These are phyloP conservation scores for Aurifilum marmelostoma DNA, from an alignment of 2,329 filamentous ascomycete genomes.

Conservation along the genomic window DNA sequence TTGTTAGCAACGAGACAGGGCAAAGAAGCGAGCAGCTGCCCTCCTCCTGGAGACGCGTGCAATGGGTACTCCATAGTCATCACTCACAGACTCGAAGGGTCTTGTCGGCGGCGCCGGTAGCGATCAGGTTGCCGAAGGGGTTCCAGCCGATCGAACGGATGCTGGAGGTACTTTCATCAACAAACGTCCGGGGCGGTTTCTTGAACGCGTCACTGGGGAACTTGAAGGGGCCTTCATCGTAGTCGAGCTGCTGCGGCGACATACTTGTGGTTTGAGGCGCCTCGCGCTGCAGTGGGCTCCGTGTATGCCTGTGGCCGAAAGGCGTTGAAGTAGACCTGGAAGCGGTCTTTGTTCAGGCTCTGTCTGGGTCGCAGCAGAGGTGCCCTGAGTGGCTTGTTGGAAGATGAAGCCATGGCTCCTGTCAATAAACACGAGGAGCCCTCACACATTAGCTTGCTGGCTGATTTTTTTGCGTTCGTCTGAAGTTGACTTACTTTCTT, in stretches of 20 bases:
- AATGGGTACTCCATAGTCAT: too few relatives aligned
- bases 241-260: conserved; percentile 35
- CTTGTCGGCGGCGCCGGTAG: conserved; percentile 74
- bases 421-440: too few relatives aligned
- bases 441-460: background rate
- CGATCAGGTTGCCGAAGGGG: conserved; percentile 78
- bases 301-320: conserved; percentile 74
- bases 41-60: too few relatives aligned
- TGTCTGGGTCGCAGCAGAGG: conserved; percentile 51
- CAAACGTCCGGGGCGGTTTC: background rate
- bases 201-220: conserved; percentile 33
- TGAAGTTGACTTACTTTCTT: conserved; percentile 8
- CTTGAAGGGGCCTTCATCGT: conserved; percentile 26
- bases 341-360: conserved; percentile 69
- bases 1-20: background rate
- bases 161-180: conserved; percentile 43
- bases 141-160: conserved; percentile 88
- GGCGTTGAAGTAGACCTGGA: conserved; percentile 66
- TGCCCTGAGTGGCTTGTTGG: conserved; percentile 37
- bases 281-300: conserved; percentile 59
- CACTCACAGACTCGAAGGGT: conserved; percentile 72
- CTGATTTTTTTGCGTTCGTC: background rate
- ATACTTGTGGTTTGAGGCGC: conserved; percentile 60
- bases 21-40: too few relatives aligned
- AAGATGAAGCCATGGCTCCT: conserved; percentile 15